Percentiles rank a stretch among this genome's conserved stretches.
Conservation (phyloP, 345 rosid species). For the Acer yangbiense region DNA sequence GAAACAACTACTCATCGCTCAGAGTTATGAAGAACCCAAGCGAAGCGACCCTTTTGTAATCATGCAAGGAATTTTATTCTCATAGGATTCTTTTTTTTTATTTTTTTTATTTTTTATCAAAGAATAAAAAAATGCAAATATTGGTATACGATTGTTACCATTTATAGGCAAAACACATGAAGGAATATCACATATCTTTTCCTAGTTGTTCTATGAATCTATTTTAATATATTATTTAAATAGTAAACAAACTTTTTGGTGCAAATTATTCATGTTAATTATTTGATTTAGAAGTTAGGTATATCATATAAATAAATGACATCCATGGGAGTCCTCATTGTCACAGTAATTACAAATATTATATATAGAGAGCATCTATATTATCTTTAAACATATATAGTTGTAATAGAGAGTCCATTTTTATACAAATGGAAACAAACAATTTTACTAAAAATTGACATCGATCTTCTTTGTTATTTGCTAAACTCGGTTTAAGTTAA, state of each 20-base stretch:
- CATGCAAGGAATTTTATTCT: not conserved
- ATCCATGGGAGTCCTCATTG: no score
- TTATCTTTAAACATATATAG: no score
- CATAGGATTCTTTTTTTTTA: slow-evolving; percentile 12
- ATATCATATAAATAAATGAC: not conserved
- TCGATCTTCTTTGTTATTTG: no score
- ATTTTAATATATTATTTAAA: not conserved
- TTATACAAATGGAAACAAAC: no score
- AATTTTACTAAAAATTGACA: no score
- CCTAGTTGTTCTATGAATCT: not conserved
- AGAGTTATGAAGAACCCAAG: not conserved
- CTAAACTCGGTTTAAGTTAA: no score
- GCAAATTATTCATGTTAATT: not conserved
- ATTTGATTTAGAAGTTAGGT: not conserved
- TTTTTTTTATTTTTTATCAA: no score
- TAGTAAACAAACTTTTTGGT: not conserved
- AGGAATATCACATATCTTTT: not conserved
- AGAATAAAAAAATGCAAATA: not conserved
- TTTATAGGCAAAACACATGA: slow-evolving; percentile 21
- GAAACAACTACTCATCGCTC: not conserved
- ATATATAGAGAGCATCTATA: no score
- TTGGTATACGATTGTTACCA: slow-evolving; percentile 12
- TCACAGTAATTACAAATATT: no score
- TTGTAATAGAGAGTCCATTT: not conserved
- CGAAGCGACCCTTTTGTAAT: not conserved